These are phyloP conservation scores for Colletotrichum filicis DNA, from an alignment of 2,329 filamentous ascomycete genomes.

Conservation along the genomic window DNA sequence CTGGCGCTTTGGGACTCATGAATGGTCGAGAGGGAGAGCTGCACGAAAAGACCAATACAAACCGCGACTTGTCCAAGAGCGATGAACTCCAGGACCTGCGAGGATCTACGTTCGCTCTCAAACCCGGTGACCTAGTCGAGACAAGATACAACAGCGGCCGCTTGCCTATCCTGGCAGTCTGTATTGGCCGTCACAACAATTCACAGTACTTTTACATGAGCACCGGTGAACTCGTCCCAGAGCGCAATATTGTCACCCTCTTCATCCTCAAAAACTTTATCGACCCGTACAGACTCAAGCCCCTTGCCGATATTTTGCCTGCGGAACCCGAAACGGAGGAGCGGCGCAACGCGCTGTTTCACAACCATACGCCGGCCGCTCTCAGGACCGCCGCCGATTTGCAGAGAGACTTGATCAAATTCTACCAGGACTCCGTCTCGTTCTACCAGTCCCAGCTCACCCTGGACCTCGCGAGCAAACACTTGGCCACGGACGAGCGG, in stretches of 20 bases:
- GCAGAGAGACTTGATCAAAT: constrained; percentile 59
- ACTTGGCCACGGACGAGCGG: constrained; percentile 51
- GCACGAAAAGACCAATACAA: constrained; percentile 18
- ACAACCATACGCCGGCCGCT: constrained; percentile 15
- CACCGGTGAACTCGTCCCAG: constrained; percentile 61
- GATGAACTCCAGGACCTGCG: constrained; percentile 50
- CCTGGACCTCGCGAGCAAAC: constrained; percentile 57
- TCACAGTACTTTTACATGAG: constrained; percentile 65
- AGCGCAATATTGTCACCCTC: constrained; percentile 53
- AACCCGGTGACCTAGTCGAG: constrained; percentile 63
- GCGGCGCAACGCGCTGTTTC: constrained; percentile 31
- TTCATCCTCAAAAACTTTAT: constrained; percentile 64
- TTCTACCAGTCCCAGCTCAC: constrained; percentile 59
- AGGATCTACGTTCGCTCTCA: constrained; percentile 43
- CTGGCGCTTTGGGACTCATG: constrained; percentile 39
- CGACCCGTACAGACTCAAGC: constrained; percentile 51
- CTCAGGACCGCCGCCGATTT: constrained; percentile 44
- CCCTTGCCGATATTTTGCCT: constrained; percentile 40
- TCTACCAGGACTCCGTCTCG: constrained; percentile 53
- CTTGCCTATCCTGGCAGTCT: constrained; percentile 61
- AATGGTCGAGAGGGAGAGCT: constrained; percentile 36
- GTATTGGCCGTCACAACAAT: constrained; percentile 61
- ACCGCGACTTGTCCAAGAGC: constrained; percentile 47
- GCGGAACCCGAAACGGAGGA: constrained; percentile 15
- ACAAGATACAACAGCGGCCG: constrained; percentile 54